Percentiles rank a stretch among this genome's conserved stretches.
Evolutionary conservation across 306 rosid species (phyloP).

Genomic region (Arachis hypogaea): DNA sequence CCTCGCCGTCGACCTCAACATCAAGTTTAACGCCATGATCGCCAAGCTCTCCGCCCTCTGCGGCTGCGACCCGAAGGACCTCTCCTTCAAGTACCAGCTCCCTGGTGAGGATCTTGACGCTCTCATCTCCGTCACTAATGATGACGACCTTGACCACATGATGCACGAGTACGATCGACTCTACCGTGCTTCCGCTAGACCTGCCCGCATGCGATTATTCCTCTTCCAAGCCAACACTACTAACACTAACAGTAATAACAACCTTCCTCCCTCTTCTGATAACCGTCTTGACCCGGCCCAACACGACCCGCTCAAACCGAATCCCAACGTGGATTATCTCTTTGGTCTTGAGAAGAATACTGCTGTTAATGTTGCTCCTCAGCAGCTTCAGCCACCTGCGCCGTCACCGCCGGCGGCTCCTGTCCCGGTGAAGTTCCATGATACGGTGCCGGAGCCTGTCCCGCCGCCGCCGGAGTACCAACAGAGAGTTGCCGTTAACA

Average conservation of each 20-base stretch:
- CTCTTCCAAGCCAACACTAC: constrained; percentile 42
- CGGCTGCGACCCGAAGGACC: constrained; percentile 42
- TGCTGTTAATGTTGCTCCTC: constrained; percentile 23
- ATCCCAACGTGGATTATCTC: constrained; percentile 61
- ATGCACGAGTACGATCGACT: constrained; percentile 97
- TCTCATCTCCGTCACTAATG: constrained; percentile 85
- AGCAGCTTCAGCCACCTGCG: constrained; percentile 21
- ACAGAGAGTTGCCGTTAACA: constrained; percentile 14
- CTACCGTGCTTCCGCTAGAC: constrained; percentile 65
- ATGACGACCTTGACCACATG: constrained; percentile 94
- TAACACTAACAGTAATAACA: neutral
- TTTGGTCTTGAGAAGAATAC: constrained; percentile 63
- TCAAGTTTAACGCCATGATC: constrained; percentile 59
- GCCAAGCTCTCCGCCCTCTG: constrained; percentile 68
- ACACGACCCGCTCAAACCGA: constrained; percentile 49
- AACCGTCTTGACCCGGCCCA: neutral
- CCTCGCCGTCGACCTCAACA: constrained; percentile 78
- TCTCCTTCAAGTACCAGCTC: constrained; percentile 90
- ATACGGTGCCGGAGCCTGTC: constrained; percentile 55
- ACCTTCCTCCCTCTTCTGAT: neutral
- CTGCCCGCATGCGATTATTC: constrained; percentile 82
- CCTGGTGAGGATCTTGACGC: constrained; percentile 98
- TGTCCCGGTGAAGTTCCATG: constrained; percentile 42
- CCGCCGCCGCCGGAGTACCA: constrained; percentile 45
- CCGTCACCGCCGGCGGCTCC: constrained; percentile 22